A percentile compares a stretch with the other conserved stretches of the same genome.
phyloP scores from a whole-genome alignment of 2,329 filamentous ascomycete species.

The Xylaria sp. region DNA sequence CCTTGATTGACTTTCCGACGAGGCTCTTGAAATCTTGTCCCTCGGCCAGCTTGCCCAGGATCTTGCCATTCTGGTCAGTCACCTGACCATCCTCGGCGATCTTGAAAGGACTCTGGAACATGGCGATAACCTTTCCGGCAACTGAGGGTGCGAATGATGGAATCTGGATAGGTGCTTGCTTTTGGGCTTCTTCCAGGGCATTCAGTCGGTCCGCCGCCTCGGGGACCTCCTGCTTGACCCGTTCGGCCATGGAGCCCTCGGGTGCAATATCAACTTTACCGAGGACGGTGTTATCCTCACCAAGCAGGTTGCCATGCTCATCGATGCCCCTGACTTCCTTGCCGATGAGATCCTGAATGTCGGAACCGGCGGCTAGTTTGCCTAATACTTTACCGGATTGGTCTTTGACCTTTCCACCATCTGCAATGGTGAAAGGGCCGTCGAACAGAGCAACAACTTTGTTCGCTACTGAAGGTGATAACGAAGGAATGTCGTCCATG shows the following conservation, averaged over 20 bases:
- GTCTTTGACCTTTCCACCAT: slow-evolving; percentile 67
- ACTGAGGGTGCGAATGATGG: slow-evolving; percentile 50
- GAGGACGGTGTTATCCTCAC: slow-evolving; percentile 71
- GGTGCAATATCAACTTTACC: slow-evolving; percentile 68
- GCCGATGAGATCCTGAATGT: slow-evolving; percentile 59
- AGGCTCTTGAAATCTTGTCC: slow-evolving; percentile 47
- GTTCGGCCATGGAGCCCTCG: slow-evolving; percentile 53
- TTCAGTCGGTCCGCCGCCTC: slow-evolving; percentile 54
- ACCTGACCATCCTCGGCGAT: slow-evolving; percentile 60
- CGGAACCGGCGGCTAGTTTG: slow-evolving; percentile 49
- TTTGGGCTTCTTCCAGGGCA: slow-evolving; percentile 53
- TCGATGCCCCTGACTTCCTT: slow-evolving; percentile 75
- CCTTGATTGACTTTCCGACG: slow-evolving; percentile 72
- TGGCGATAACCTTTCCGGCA: slow-evolving; percentile 49
- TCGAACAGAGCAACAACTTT: slow-evolving; percentile 63
- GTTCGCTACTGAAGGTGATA: slow-evolving; percentile 56
- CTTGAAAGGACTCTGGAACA: slow-evolving; percentile 53
- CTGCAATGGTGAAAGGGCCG: slow-evolving; percentile 58
- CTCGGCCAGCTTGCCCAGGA: slow-evolving; percentile 49
- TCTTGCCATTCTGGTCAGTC: slow-evolving; percentile 58
- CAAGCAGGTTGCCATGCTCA: slow-evolving; percentile 71
- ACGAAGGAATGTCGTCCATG: slow-evolving; percentile 54
- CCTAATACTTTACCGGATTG: slow-evolving; percentile 68
- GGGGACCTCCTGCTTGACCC: slow-evolving; percentile 47
- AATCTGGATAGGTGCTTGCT: slow-evolving; percentile 44